A percentile compares a stretch with the other conserved stretches of the same genome.
Conservation (phyloP, 106 monocot species). For the Dendrobium officinale region DNA sequence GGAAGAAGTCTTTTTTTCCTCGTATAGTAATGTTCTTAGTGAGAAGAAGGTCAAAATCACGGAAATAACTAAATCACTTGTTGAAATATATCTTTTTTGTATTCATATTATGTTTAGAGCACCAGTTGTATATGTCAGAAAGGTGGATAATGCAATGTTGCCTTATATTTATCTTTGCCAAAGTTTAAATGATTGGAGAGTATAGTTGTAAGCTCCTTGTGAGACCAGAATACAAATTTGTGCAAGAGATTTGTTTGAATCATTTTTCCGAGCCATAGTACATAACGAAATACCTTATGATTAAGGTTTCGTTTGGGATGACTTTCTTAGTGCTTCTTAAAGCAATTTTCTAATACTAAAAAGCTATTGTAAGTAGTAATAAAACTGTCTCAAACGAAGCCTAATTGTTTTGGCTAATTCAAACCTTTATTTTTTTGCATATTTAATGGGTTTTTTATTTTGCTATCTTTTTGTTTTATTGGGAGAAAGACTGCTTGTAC, state of each 20-base stretch:
- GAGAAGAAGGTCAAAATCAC: constrained; percentile 2
- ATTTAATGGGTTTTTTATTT: no score
- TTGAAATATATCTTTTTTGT: neutral
- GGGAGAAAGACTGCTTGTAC: no score
- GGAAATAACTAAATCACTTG: neutral
- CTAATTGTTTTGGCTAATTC: no score
- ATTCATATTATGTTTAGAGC: constrained; percentile 6
- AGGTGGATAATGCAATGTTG: neutral
- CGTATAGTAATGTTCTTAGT: constrained; percentile 3
- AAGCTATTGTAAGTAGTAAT: no score
- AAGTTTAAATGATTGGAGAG: neutral
- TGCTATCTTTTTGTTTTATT: no score
- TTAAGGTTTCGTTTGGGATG: neutral
- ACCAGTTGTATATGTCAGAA: constrained; percentile 7
- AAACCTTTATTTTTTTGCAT: no score
- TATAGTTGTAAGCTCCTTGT: neutral
- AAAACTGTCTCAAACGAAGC: no score
- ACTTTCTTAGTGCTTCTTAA: no score
- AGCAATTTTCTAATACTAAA: no score
- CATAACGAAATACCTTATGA: no score
- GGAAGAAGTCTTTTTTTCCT: constrained; percentile 3
- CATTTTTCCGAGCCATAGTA: neutral
- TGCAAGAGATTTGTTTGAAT: neutral
- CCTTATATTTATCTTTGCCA: neutral
- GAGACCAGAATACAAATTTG: constrained; percentile 2